phyloP scores from a whole-genome alignment of 2,329 filamentous ascomycete species.

The Nannizziopsis barbatae region DNA sequence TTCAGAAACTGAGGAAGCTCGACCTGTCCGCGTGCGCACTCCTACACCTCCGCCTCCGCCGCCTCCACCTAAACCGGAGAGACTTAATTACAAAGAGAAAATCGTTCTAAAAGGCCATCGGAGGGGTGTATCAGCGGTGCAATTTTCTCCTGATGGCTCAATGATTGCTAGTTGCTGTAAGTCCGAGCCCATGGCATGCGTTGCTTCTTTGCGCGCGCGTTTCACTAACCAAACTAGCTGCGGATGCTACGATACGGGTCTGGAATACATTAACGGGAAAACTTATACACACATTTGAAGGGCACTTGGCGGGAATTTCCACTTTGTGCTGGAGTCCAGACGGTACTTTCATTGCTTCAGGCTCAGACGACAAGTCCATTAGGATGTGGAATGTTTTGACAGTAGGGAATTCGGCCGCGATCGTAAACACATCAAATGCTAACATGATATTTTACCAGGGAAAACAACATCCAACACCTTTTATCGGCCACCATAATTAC shows the following conservation, averaged over 20 bases:
- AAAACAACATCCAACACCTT: slow-evolving; percentile 47
- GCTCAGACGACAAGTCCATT: slow-evolving; percentile 92
- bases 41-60: slow-evolving; percentile 30
- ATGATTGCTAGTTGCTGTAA: slow-evolving; percentile 77
- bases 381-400: slow-evolving; percentile 69
- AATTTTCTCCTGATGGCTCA: slow-evolving; percentile 79
- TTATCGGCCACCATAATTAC: slow-evolving; percentile 90
- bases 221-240: slow-evolving; percentile 38
- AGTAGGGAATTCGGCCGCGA: slow-evolving; percentile 23
- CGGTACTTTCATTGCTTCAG: slow-evolving; percentile 73
- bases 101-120: slow-evolving; percentile 67
- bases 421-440: neutral
- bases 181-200: slow-evolving; percentile 17
- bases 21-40: slow-evolving; percentile 12
- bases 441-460: slow-evolving; percentile 29
- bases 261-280: slow-evolving; percentile 72
- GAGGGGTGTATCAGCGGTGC: slow-evolving; percentile 68
- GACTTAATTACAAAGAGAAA: slow-evolving; percentile 57
- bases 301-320: slow-evolving; percentile 84
- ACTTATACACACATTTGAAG: slow-evolving; percentile 79
- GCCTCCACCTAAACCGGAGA: slow-evolving; percentile 41
- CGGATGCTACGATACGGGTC: slow-evolving; percentile 81
- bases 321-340: slow-evolving; percentile 93
- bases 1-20: slow-evolving; percentile 12
- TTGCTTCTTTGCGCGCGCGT: slow-evolving; percentile 6